Evolutionary conservation across 2,329 filamentous ascomycete genomes (phyloP).

Genomic region (Apiospora koreana): DNA sequence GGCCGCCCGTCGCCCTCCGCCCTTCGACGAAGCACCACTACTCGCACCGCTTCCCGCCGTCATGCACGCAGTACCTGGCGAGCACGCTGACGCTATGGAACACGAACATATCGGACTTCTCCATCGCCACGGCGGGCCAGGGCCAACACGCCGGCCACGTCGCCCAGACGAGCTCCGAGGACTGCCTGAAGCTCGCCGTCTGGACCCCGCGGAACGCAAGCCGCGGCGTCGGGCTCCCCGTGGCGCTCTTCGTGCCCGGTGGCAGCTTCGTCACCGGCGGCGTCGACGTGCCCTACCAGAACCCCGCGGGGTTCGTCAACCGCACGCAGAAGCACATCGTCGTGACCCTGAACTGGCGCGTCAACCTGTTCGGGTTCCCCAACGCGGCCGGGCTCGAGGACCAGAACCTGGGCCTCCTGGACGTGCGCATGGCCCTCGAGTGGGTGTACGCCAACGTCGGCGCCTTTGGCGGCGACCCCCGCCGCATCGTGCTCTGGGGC

Average conservation of each 20-base stretch:
- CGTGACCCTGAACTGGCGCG: slow-evolving; percentile 36
- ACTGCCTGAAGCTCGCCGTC: slow-evolving; percentile 17
- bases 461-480: slow-evolving; percentile 33
- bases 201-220: slow-evolving; percentile 13
- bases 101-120: slow-evolving; percentile 27
- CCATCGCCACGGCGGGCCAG: slow-evolving; percentile 33
- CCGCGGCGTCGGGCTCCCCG: slow-evolving; percentile 15
- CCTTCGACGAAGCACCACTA: slow-evolving; percentile 12
- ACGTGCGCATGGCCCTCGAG: slow-evolving; percentile 37
- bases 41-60: slow-evolving; percentile 20
- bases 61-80: slow-evolving; percentile 37
- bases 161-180: slow-evolving; percentile 19
- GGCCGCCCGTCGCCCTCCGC: background rate
- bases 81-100: slow-evolving; percentile 30
- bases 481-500: slow-evolving; percentile 19
- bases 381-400: slow-evolving; percentile 29
- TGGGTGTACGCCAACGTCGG: slow-evolving; percentile 38
- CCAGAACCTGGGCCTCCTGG: slow-evolving; percentile 33
- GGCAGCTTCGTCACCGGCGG: slow-evolving; percentile 15
- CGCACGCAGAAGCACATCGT: slow-evolving; percentile 28
- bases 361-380: slow-evolving; percentile 40
- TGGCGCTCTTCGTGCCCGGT: slow-evolving; percentile 18
- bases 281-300: slow-evolving; percentile 36
- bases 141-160: slow-evolving; percentile 23
- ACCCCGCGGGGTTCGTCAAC: slow-evolving; percentile 38